These are phyloP conservation scores for Leccinum disarticulatum DNA, from an alignment of 768 basidiomycete species.

Conservation along the genomic window DNA sequence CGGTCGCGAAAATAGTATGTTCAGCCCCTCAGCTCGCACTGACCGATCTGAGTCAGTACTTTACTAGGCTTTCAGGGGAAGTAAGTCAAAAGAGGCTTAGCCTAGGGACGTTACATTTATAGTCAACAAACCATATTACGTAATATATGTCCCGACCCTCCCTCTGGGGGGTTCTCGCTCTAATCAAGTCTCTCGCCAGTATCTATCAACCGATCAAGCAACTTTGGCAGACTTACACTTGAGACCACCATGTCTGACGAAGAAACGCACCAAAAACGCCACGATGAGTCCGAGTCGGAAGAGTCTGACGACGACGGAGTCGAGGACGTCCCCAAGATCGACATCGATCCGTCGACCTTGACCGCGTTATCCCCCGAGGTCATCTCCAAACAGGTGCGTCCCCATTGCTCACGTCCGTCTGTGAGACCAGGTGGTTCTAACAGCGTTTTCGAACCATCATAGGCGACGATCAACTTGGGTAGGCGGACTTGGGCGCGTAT, in stretches of 20 bases:
- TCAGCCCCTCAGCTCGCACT: too few species aligned
- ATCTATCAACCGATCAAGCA: constrained; percentile 17
- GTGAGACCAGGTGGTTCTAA: not conserved
- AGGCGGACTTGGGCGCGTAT: constrained; percentile 1
- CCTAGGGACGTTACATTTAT: not conserved
- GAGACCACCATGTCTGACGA: constrained; percentile 58
- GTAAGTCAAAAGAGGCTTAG: constrained; percentile 1
- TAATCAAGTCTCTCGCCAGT: constrained; percentile 12
- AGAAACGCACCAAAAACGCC: constrained; percentile 62
- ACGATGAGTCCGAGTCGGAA: constrained; percentile 71
- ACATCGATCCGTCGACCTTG: constrained; percentile 79
- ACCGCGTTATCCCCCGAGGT: constrained; percentile 89
- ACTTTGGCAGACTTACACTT: not conserved
- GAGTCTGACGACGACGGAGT: constrained; percentile 53
- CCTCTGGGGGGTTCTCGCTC: constrained; percentile 7
- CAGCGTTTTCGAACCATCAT: not conserved
- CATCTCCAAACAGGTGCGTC: constrained; percentile 83
- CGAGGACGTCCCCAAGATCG: constrained; percentile 60
- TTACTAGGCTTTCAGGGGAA: not conserved
- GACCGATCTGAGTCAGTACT: not conserved
- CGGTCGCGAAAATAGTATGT: not conserved
- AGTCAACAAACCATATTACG: constrained; percentile 17
- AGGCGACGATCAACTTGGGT: constrained; percentile 97
- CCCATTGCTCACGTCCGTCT: not conserved
- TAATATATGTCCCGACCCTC: constrained; percentile 10